A percentile compares a stretch with the other conserved stretches of the same genome.
phyloP scores from a whole-genome alignment of 2,329 filamentous ascomycete genomes.

The Colletotrichum somersetense region DNA sequence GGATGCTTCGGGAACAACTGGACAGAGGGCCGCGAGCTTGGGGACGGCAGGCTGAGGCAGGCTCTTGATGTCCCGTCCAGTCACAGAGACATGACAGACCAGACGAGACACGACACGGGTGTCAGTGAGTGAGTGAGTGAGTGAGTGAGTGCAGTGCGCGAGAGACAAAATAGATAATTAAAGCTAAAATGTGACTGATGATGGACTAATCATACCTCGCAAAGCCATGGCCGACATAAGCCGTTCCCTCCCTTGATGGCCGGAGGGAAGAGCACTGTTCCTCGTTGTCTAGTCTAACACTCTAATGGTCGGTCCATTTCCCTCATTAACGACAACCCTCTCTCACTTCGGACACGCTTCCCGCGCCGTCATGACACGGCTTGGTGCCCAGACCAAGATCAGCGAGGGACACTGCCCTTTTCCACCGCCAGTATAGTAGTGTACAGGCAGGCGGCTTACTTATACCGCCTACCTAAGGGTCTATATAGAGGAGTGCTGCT shows the following conservation, averaged over 20 bases:
- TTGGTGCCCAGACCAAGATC: background rate
- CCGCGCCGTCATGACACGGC: background rate
- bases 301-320: background rate
- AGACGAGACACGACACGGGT: background rate
- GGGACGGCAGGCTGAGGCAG: background rate
- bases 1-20: slow-evolving; percentile 30
- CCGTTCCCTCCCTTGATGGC: slow-evolving; percentile 17
- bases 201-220: slow-evolving; percentile 31
- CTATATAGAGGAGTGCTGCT: background rate
- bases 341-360: slow-evolving; percentile 17
- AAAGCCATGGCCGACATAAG: slow-evolving; percentile 11
- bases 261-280: background rate
- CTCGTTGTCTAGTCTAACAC: background rate
- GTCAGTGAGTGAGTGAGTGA: background rate
- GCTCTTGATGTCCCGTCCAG: background rate
- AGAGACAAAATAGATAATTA: background rate
- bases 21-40: background rate
- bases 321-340: slow-evolving; percentile 34
- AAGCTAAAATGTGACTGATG: slow-evolving; percentile 29
- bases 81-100: slow-evolving; percentile 1
- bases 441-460: too few relatives aligned
- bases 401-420: background rate
- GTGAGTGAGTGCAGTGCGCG: background rate
- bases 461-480: background rate
- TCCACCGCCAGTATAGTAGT: too few relatives aligned